Evolutionary conservation across 495 filamentous ascomycete genomes (phyloP).

Genomic region (Lasiosphaeria ovina): DNA sequence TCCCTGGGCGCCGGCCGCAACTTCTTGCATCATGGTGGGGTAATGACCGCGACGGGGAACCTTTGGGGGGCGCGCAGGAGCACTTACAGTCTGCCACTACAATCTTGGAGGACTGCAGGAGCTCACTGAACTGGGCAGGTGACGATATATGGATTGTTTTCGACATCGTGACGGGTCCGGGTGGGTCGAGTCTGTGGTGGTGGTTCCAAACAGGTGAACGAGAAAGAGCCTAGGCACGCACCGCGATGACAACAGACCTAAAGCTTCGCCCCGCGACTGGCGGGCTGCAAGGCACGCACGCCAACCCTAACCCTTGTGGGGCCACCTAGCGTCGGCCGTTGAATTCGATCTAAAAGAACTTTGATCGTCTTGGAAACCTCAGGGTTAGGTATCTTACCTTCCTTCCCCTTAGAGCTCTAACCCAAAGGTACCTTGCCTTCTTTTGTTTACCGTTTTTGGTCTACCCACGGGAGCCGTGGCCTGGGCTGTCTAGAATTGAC

Average conservation of each 20-base stretch:
- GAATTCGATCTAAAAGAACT: no score
- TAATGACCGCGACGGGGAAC: constrained; percentile 1
- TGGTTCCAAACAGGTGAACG: background rate
- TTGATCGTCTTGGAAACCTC: no score
- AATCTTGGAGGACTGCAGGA: constrained; percentile 66
- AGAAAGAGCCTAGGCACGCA: background rate
- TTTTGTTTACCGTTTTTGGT: no score
- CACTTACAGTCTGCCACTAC: constrained; percentile 85
- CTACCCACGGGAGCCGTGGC: no score
- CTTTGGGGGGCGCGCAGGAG: background rate
- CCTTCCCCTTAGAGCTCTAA: no score
- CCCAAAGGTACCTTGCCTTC: no score
- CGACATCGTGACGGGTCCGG: constrained; percentile 46
- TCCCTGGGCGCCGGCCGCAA: background rate
- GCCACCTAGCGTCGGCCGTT: no score
- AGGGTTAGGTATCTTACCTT: no score
- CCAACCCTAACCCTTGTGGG: no score
- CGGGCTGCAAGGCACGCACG: no score
- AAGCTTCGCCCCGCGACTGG: no score
- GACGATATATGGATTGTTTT: constrained; percentile 70
- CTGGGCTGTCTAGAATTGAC: no score
- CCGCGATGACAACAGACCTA: background rate
- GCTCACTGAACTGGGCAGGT: constrained; percentile 62
- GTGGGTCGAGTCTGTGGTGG: background rate
- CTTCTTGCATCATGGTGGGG: constrained; percentile 19